Evolutionary conservation across 2,329 filamentous ascomycete genomes (phyloP).

Genomic region (Fusarium euwallaceae): DNA sequence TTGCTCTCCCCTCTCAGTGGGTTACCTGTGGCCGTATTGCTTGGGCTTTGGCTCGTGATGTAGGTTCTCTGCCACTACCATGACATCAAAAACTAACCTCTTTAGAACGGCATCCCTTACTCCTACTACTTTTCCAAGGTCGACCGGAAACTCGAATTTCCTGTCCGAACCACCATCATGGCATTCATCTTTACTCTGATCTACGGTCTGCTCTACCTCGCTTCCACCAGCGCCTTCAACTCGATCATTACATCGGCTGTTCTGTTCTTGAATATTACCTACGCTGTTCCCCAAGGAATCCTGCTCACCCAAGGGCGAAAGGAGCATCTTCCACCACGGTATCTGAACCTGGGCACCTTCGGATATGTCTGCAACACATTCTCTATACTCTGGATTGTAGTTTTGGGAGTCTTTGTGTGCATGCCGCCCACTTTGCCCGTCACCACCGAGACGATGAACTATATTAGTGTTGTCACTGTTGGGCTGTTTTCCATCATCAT

Average conservation of each 20-base stretch:
- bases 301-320: slow-evolving; percentile 13
- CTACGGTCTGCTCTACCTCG: slow-evolving; percentile 24
- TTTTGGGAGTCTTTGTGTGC: slow-evolving; percentile 19
- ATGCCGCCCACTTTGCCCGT: slow-evolving; percentile 20
- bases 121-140: slow-evolving; percentile 8
- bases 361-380: slow-evolving; percentile 23
- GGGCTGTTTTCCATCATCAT: slow-evolving; percentile 20
- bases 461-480: slow-evolving; percentile 20
- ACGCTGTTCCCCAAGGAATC: slow-evolving; percentile 25
- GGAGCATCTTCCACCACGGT: slow-evolving; percentile 12
- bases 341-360: slow-evolving; percentile 21
- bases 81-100: neutral
- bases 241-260: slow-evolving; percentile 27
- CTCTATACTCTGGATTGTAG: slow-evolving; percentile 21
- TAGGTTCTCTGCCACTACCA: neutral
- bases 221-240: slow-evolving; percentile 24
- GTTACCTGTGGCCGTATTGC: slow-evolving; percentile 10
- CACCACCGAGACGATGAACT: slow-evolving; percentile 22
- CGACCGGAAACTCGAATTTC: slow-evolving; percentile 3
- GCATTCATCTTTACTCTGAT: slow-evolving; percentile 10
- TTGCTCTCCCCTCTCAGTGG: slow-evolving; percentile 8
- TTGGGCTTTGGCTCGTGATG: slow-evolving; percentile 10
- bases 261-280: slow-evolving; percentile 22
- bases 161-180: slow-evolving; percentile 1
- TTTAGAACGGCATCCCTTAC: neutral